Evolutionary conservation across 139 green algal genomes (phyloP).

Genomic region (Chlamydomonas sphaeroides): DNA sequence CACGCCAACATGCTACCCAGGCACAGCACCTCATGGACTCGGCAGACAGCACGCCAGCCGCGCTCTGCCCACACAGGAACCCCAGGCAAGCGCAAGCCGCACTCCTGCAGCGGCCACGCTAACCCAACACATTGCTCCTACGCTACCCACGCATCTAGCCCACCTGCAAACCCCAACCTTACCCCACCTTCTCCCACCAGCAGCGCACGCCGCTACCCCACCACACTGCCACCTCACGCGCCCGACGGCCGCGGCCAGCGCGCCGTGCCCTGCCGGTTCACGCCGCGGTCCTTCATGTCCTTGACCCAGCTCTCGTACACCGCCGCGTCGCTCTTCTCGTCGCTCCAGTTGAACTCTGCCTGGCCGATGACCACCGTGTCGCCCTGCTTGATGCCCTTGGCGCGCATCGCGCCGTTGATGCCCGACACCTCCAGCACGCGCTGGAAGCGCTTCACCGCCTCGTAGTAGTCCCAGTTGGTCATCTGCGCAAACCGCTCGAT

Average conservation of each 20-base stretch:
- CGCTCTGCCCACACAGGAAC: too few species aligned
- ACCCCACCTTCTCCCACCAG: too few species aligned
- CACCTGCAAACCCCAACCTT: too few species aligned
- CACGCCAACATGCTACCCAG: too few species aligned
- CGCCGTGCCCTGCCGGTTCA: conserved; percentile 59
- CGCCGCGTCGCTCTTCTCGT: conserved; percentile 68
- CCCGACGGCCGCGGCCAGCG: conserved; percentile 71
- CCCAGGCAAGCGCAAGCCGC: too few species aligned
- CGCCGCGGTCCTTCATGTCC: conserved; percentile 72
- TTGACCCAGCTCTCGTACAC: conserved; percentile 79
- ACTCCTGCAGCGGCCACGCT: too few species aligned
- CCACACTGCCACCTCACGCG: not conserved
- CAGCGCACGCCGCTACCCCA: too few species aligned
- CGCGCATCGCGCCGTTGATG: conserved; percentile 71
- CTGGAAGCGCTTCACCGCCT: conserved; percentile 78
- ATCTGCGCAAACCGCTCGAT: conserved; percentile 90
- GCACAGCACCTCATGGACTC: too few species aligned
- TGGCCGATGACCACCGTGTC: conserved; percentile 85
- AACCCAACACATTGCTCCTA: too few species aligned
- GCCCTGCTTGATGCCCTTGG: conserved; percentile 68
- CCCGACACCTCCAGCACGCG: conserved; percentile 70
- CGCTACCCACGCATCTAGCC: too few species aligned
- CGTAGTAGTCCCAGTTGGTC: conserved; percentile 97
- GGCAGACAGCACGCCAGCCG: too few species aligned
- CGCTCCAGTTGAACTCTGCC: conserved; percentile 77